phyloP scores from a whole-genome alignment of 208 protist species.

The Balamuthia mandrillaris region DNA sequence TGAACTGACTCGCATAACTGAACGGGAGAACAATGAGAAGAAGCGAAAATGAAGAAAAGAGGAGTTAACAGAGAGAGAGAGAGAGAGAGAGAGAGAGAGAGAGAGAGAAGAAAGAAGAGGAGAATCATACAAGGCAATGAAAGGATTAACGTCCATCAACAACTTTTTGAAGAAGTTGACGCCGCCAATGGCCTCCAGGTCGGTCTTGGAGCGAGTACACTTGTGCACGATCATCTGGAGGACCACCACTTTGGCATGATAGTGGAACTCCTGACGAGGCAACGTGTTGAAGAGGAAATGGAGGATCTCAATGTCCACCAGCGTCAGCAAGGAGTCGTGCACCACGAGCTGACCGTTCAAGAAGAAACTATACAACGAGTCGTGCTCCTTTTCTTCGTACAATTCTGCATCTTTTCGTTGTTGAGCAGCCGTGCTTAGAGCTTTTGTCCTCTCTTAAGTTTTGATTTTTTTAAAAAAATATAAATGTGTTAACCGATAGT shows the following conservation, averaged over 20 bases:
- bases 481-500: no score
- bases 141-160: neutral
- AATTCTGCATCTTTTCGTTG: neutral
- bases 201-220: neutral
- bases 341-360: no score
- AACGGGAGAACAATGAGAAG: neutral
- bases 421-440: neutral
- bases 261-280: no score
- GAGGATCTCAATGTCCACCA: no score
- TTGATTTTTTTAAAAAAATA: neutral
- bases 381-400: neutral
- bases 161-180: slow-evolving; percentile 33
- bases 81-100: neutral
- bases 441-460: neutral
- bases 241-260: neutral
- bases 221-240: slow-evolving; percentile 31
- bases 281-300: no score
- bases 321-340: no score
- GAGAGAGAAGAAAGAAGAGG: neutral
- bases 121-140: slow-evolving; percentile 9
- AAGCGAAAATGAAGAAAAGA: neutral
- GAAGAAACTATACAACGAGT: neutral
- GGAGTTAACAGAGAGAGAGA: neutral
- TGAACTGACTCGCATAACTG: slow-evolving; percentile 11
- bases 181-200: slow-evolving; percentile 1